Percentiles rank a stretch among this genome's conserved stretches.
These are phyloP conservation scores for Hyphopichia pseudoburtonii DNA, from an alignment of 1,139 yeast species.

Conservation along the genomic window DNA sequence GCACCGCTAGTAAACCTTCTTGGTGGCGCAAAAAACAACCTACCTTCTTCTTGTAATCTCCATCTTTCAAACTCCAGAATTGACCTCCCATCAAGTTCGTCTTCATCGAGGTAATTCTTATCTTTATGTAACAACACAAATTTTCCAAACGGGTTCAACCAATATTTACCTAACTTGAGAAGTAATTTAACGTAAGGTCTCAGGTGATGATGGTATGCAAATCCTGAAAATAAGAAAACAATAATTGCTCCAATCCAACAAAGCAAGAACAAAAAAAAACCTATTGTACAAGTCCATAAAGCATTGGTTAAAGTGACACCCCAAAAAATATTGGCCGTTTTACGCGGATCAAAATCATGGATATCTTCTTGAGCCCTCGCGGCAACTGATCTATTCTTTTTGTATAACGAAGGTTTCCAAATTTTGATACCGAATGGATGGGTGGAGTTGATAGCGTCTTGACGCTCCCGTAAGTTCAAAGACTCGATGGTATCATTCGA, in stretches of 20 bases:
- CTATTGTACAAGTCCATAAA: constrained; percentile 76
- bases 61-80: constrained; percentile 84
- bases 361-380: constrained; percentile 91
- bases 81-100: constrained; percentile 84
- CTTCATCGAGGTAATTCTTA: constrained; percentile 81
- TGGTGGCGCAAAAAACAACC: constrained; percentile 72
- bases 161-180: constrained; percentile 64
- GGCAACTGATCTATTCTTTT: constrained; percentile 89
- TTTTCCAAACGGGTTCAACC: constrained; percentile 86
- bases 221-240: constrained; percentile 49
- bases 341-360: constrained; percentile 66
- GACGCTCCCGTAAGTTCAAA: constrained; percentile 87
- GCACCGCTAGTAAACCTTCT: constrained; percentile 37
- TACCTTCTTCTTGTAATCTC: constrained; percentile 76
- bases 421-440: constrained; percentile 98
- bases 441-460: constrained; percentile 92
- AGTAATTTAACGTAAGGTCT: constrained; percentile 61
- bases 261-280: constrained; percentile 54
- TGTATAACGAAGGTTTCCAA: constrained; percentile 97
- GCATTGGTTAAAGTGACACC: constrained; percentile 69
- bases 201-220: constrained; percentile 36
- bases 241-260: constrained; percentile 50
- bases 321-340: constrained; percentile 53
- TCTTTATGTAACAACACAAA: constrained; percentile 78
- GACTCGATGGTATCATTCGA: constrained; percentile 70